Base-by-base conservation (phyloP, 2,329 filamentous ascomycete genomes). In the Teratosphaeria destructans region DNA sequence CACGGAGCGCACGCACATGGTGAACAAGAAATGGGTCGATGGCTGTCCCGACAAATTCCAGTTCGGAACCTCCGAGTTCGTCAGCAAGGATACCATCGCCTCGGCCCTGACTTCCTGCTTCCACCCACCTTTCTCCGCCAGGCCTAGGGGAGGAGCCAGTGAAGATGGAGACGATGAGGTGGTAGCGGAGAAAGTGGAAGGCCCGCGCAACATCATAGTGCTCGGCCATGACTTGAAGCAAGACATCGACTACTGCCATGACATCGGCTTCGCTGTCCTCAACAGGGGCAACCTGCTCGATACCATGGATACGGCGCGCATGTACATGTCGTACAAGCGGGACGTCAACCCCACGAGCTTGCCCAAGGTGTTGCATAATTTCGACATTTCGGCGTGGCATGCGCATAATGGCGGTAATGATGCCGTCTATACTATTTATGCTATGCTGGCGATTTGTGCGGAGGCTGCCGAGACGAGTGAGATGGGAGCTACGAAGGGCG, bases 11-110 rank as follows among this genome's bases (percentile, higher is more conserved):
- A 73, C 77, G 0, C 75, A 85, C 66, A 75, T 88, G 39, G 74
- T 80, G 58, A 99, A 99, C 74, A 70, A 71, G 0, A 75, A 82
- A 14, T 94, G 83, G 65, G 82, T 95, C 47, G 65, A 74, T 1
- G 92, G 92, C 2, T 90, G 88, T 63, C 86, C 92, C 0, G 85
- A 87, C 34, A 71, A 72, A 1, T 95, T 93, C 70, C 78, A 86
- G 34, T 96, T 96, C 72, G 90, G 85, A 26, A 62, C 73, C 2
- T 85, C 82, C 54, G 84, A 86, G 65, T 79, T 80, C 54, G 75
- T 87, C 55, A 67, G 66, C 0, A 66, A 79, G 14, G 70, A 70
- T 3, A 74, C 81, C 12, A 75, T 81, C 11, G 74, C 76, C 1
- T 64, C 70, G 0, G 64, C 75, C 1, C 73, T 87, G 32, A 79